Base-by-base conservation (phyloP, 2,329 filamentous ascomycete genomes). In the Fusarium sp. region DNA sequence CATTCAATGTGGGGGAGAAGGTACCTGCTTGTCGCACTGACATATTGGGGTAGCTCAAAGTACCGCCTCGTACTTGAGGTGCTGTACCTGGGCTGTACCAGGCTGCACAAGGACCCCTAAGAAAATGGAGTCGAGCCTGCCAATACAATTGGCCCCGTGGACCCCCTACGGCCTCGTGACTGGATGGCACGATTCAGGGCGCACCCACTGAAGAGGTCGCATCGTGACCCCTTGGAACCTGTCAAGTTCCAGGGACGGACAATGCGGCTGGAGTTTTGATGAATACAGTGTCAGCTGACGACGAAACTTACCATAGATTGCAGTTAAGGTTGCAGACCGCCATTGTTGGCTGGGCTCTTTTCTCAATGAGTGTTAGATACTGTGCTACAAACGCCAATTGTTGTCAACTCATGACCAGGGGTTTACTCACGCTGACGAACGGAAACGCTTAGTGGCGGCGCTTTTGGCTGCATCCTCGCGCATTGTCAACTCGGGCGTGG, bases 121-220 rank as follows among this genome's bases (percentile, higher is more conserved):
- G 44, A 46, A 45, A 58, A 66, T 59, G 45, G 52, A 64, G 47
- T 47, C 70, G n/a, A 62, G 62, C 62, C 66, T 39, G 67, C 66
- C 73, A 70, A 74, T 77, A 62, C 70, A 68, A 73, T 75, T 76
- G 68, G 67, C 63, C 75, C 70, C 77, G 78, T 80, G 78, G 74
- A 74, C 52, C 61, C 65, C 42, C 14, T 49, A 25, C 42, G 65
- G 65, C 68, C 70, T 56, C 75, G 68, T 79, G 77, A 79, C 70
- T 79, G 76, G 78, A 35, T 60, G 35, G 44, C 38, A 39, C 45
- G 71, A 68, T 56, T 66, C 71, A 73, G 31, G 47, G 42, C 52
- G 49, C 56, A 71, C 46, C 70, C 70, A 67, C 70, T 70, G 56
- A 41, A 70, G 36, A 62, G 58, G 66, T 57, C 57, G 62, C 70